Evolutionary conservation across 495 filamentous ascomycete genomes (phyloP).

Genomic region (Penicillium diatomitis): DNA sequence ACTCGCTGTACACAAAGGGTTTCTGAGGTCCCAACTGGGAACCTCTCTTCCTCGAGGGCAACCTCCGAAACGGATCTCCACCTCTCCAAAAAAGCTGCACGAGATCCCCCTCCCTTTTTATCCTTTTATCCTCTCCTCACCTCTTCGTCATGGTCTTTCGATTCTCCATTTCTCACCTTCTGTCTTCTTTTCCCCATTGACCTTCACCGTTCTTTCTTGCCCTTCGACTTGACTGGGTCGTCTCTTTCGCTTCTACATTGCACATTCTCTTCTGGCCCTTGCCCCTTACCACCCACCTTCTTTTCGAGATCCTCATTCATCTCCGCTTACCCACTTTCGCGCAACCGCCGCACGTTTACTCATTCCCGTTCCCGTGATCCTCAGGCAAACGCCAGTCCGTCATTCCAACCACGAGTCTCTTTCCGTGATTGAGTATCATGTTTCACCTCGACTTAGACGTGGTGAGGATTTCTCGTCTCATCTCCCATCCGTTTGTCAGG

Average conservation of each 20-base stretch:
- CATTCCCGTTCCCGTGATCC: too few relatives aligned
- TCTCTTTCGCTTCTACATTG: too few relatives aligned
- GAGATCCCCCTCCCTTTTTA: slow-evolving; percentile 2
- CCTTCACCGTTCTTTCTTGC: too few relatives aligned
- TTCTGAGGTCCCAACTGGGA: too few relatives aligned
- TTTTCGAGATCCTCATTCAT: not conserved
- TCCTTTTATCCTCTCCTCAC: not conserved
- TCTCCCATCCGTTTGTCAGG: slow-evolving; percentile 5
- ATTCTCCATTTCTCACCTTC: not conserved
- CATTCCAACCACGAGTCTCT: not conserved
- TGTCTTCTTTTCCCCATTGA: too few relatives aligned
- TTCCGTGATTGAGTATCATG: too few relatives aligned
- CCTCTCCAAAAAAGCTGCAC: not conserved
- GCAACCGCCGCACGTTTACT: too few relatives aligned
- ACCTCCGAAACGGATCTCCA: not conserved
- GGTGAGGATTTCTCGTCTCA: too few relatives aligned
- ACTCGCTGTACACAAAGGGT: too few relatives aligned
- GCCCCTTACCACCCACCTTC: slow-evolving; percentile 1
- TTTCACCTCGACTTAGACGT: too few relatives aligned
- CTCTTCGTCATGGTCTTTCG: not conserved
- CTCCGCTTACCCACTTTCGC: not conserved
- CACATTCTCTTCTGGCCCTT: not conserved
- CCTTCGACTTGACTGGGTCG: too few relatives aligned
- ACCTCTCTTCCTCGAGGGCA: not conserved
- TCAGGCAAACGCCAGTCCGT: slow-evolving; percentile 1